A percentile compares a stretch with the other conserved stretches of the same genome.
Evolutionary conservation across 306 rosid species (phyloP).

Genomic region (Chamaecrista fasciculata): DNA sequence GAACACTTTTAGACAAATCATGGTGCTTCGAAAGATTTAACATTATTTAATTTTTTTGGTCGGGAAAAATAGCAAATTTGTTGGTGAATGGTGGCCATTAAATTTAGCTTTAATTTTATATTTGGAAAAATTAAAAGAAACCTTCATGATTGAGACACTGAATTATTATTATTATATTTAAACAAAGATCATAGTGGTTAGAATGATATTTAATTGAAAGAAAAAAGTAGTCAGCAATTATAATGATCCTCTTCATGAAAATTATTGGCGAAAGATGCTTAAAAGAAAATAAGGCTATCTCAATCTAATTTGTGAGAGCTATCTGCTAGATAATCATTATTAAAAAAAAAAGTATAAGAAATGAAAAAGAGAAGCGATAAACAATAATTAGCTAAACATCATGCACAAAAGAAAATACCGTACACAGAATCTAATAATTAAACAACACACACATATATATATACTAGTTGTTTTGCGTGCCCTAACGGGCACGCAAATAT

Average conservation of each 20-base stretch:
- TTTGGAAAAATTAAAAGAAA: neutral
- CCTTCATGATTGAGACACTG: slow-evolving; percentile 12
- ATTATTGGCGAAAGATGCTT: slow-evolving; percentile 8
- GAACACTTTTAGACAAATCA: too few relatives aligned
- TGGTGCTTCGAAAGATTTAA: slow-evolving; percentile 20
- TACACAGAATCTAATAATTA: neutral
- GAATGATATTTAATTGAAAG: neutral
- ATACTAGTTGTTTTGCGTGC: too few relatives aligned
- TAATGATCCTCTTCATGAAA: neutral
- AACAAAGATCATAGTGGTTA: neutral
- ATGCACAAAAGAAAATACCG: neutral
- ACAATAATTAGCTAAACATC: neutral
- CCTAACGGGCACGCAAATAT: too few relatives aligned
- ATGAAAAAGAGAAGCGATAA: neutral
- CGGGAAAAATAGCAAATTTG: neutral
- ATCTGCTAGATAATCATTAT: neutral
- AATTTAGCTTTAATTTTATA: neutral
- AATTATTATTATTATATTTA: too few relatives aligned
- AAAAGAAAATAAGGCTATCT: neutral
- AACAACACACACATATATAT: neutral
- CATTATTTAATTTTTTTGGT: slow-evolving; percentile 12
- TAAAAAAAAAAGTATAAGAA: too few relatives aligned
- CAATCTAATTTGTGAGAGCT: neutral
- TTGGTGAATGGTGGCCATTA: slow-evolving; percentile 5
- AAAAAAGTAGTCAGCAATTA: neutral